Evolutionary conservation across 139 green algal species (phyloP).

Genomic region (Helicosporidium sp.): DNA sequence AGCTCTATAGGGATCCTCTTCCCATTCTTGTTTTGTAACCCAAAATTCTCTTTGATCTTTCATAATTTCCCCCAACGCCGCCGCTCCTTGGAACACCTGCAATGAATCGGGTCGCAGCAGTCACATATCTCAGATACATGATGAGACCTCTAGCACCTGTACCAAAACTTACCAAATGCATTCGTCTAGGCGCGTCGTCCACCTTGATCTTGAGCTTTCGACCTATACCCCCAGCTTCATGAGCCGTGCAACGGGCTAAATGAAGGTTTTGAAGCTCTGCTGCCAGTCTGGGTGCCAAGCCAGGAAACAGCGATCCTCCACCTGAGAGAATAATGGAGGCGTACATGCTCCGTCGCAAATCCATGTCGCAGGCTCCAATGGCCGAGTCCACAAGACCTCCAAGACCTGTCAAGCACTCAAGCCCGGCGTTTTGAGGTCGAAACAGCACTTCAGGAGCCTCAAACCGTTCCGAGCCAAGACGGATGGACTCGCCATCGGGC

Average conservation of each 20-base stretch:
- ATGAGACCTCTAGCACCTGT: too few species aligned
- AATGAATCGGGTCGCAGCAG: too few species aligned
- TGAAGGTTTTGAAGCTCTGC: too few species aligned
- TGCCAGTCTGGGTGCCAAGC: slow-evolving; percentile 43
- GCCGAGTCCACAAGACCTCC: too few species aligned
- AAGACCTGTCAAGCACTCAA: too few species aligned
- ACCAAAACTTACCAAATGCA: slow-evolving; percentile 55
- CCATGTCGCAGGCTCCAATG: too few species aligned
- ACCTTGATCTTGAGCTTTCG: slow-evolving; percentile 45
- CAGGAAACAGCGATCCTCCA: slow-evolving; percentile 51
- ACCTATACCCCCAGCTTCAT: too few species aligned
- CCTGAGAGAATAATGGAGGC: slow-evolving; percentile 56
- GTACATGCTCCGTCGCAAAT: slow-evolving; percentile 56
- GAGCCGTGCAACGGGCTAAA: too few species aligned
- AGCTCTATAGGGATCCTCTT: not conserved
- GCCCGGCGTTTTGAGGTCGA: slow-evolving; percentile 29
- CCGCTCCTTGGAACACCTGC: slow-evolving; percentile 38
- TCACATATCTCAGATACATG: too few species aligned
- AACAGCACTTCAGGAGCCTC: slow-evolving; percentile 48
- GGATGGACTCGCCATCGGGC: slow-evolving; percentile 50
- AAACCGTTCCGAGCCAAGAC: slow-evolving; percentile 54
- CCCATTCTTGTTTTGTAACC: slow-evolving; percentile 17
- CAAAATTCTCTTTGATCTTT: slow-evolving; percentile 48
- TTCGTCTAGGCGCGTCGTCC: slow-evolving; percentile 42
- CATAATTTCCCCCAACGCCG: slow-evolving; percentile 68